These are phyloP conservation scores for Plantago coronopus DNA, from an alignment of 305 asterid species.

Conservation along the genomic window DNA sequence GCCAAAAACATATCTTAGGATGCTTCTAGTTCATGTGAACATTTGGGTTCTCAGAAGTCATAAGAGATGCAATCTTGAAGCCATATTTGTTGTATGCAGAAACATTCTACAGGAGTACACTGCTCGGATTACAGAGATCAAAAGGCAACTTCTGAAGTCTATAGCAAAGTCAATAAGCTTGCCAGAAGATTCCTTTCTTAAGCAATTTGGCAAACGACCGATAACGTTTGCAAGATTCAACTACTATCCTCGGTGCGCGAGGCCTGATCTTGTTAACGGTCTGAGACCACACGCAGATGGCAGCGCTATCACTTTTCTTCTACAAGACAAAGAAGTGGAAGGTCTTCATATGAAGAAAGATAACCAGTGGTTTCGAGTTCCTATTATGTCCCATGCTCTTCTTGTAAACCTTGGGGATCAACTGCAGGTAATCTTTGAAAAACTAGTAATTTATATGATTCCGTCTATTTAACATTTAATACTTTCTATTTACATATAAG, in stretches of 20 bases:
- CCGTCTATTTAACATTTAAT: too few relatives aligned
- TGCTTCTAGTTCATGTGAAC: too few relatives aligned
- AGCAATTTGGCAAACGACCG: slow-evolving; percentile 2
- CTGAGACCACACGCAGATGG: slow-evolving; percentile 13
- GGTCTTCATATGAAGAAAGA: slow-evolving; percentile 5
- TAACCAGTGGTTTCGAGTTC: slow-evolving; percentile 14
- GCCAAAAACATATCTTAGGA: too few relatives aligned
- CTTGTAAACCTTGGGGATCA: slow-evolving; percentile 8
- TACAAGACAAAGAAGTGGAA: slow-evolving; percentile 9
- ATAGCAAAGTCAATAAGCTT: slow-evolving; percentile 10
- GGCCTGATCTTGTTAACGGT: slow-evolving; percentile 10
- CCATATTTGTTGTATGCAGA: background rate
- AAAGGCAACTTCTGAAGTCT: slow-evolving; percentile 1
- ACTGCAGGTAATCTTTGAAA: background rate
- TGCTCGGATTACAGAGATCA: slow-evolving; percentile 4
- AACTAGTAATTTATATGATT: too few relatives aligned
- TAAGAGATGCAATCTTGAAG: too few relatives aligned
- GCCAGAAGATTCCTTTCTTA: slow-evolving; percentile 1
- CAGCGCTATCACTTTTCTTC: background rate
- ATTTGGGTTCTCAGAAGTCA: too few relatives aligned
- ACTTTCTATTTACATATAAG: too few relatives aligned
- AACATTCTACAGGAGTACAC: background rate
- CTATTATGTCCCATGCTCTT: slow-evolving; percentile 9
- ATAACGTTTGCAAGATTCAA: slow-evolving; percentile 10
- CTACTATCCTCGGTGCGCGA: slow-evolving; percentile 20